These are phyloP conservation scores for Pseudocercospora musae DNA, from an alignment of 2,329 filamentous ascomycete species.

Conservation along the genomic window DNA sequence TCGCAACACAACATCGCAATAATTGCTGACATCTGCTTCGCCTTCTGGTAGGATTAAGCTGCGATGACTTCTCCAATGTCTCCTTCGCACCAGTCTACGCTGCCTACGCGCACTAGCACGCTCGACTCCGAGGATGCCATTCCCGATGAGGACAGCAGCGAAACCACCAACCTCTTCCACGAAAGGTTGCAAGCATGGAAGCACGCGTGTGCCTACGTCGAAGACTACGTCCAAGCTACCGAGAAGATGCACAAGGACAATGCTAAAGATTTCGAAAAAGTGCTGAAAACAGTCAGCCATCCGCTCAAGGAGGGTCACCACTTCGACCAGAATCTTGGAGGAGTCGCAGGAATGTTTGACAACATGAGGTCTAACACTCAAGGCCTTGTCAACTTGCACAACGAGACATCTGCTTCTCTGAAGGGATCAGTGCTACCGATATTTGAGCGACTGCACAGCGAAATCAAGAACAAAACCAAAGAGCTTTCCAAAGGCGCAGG, in stretches of 20 bases:
- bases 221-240: constrained; percentile 81
- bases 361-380: constrained; percentile 91
- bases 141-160: constrained; percentile 49
- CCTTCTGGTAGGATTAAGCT: background rate
- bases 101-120: constrained; percentile 30
- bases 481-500: constrained; percentile 76
- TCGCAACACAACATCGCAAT: background rate
- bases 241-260: constrained; percentile 83
- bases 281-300: constrained; percentile 85
- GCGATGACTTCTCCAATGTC: constrained; percentile 20
- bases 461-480: constrained; percentile 96
- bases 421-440: constrained; percentile 83
- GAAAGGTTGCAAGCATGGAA: constrained; percentile 95
- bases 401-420: constrained; percentile 86
- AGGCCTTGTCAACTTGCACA: constrained; percentile 81
- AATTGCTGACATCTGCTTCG: background rate
- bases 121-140: constrained; percentile 46
- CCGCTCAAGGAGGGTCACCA: constrained; percentile 88
- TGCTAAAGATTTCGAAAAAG: constrained; percentile 92
- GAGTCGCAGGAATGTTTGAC: constrained; percentile 86
- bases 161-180: constrained; percentile 62
- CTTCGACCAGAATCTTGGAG: constrained; percentile 86
- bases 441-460: constrained; percentile 85
- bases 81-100: constrained; percentile 18
- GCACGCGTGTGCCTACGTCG: constrained; percentile 84